Conservation (phyloP, 2,329 filamentous ascomycete genomes). For the Ophiostoma sp. region DNA sequence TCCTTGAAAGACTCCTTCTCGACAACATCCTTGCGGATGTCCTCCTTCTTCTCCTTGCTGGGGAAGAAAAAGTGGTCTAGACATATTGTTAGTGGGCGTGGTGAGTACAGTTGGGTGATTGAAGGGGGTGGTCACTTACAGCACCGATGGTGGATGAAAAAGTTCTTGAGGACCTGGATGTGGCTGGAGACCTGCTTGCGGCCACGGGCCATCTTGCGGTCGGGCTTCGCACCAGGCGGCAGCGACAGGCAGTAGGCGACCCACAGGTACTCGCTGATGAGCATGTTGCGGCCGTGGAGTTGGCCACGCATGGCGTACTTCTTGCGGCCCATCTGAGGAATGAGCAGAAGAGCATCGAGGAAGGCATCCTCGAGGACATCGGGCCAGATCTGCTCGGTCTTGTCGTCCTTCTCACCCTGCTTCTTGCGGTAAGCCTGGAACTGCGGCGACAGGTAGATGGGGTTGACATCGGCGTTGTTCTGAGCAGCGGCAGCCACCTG, state of each 20-base stretch:
- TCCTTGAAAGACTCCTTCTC: slow-evolving; percentile 62
- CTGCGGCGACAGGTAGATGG: slow-evolving; percentile 61
- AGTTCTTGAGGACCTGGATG: slow-evolving; percentile 69
- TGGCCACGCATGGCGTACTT: slow-evolving; percentile 66
- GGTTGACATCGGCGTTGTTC: slow-evolving; percentile 46
- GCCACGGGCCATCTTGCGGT: slow-evolving; percentile 47
- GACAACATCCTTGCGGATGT: slow-evolving; percentile 39
- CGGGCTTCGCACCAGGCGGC: slow-evolving; percentile 48
- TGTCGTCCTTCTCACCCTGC: slow-evolving; percentile 63
- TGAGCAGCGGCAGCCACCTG: not conserved
- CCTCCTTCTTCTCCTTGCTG: slow-evolving; percentile 55
- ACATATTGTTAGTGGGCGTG: not conserved
- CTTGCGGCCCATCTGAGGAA: slow-evolving; percentile 65
- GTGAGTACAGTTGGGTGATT: not conserved
- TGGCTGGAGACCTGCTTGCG: slow-evolving; percentile 70
- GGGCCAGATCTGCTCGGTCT: slow-evolving; percentile 63
- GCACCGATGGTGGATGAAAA: slow-evolving; percentile 62
- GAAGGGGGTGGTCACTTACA: slow-evolving; percentile 50
- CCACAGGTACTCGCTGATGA: slow-evolving; percentile 69
- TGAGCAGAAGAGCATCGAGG: slow-evolving; percentile 64
- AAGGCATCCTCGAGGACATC: slow-evolving; percentile 65
- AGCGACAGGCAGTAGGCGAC: slow-evolving; percentile 50
- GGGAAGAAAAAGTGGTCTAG: slow-evolving; percentile 60
- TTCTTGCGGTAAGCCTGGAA: slow-evolving; percentile 67
- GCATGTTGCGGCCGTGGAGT: slow-evolving; percentile 67